Base-by-base conservation (phyloP, 2,329 filamentous ascomycete genomes). In the Dothideomycetes sp. region DNA sequence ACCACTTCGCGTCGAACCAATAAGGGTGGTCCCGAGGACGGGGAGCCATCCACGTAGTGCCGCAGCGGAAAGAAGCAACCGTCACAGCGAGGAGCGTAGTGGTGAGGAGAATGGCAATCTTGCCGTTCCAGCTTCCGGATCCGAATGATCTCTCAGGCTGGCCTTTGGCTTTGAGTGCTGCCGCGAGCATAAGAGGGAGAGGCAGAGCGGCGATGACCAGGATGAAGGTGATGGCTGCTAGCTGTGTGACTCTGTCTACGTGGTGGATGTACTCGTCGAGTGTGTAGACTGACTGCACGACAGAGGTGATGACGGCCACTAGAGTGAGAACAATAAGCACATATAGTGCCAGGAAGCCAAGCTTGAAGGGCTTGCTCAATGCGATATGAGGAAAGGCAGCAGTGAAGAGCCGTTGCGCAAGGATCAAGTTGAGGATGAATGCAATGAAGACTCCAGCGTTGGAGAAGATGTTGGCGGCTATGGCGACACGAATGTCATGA, bases 391-490 rank as follows among this genome's bases (percentile, higher is more conserved):
- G n/a, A n/a, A n/a, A n/a, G n/a, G n/a, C n/a, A n/a, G n/a, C n/a
- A n/a, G n/a, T n/a, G n/a, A n/a, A n/a, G n/a, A n/a, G n/a, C n/a
- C n/a, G n/a, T n/a, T n/a, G n/a, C n/a, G n/a, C n/a, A n/a, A 59
- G 52, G 31, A 56, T 40, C 19, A 51, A 22, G 16, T 47, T 9
- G 17, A 57, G 41, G 4, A 42, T 29, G 7, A 49, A 37, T 2
- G 44, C 43, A 15, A 54, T 36, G 16, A 58, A 32, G 32, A 57
- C 46, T 1, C 56, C 56, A 2, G 49, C 49, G 24, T 54, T 52
- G 43, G 49, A 42, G 41, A 59, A 54, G 43, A 58, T 56, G 24
- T 43, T 37, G 2, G 54, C 49, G 2, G 56, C 52, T 33, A 59
- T 53, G n/a, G 45, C 46, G 33, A 58, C 43, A 7, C 44, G 43